Conservation (phyloP, 2,329 filamentous ascomycete genomes). For the Exophiala spinifera region DNA sequence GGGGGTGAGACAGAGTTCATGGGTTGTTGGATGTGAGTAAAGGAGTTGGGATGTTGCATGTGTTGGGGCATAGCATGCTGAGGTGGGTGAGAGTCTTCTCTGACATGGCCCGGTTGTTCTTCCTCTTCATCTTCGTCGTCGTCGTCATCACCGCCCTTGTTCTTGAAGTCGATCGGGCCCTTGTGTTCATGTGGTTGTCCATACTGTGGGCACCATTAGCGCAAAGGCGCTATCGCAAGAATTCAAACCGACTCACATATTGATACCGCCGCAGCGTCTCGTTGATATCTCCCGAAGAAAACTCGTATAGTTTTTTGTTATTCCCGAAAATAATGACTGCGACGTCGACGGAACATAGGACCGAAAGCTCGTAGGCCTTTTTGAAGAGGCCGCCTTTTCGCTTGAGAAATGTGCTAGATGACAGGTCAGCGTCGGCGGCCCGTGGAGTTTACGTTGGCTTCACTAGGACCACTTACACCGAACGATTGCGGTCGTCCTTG, state of each 20-base stretch:
- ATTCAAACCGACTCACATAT: constrained; percentile 64
- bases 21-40: constrained; percentile 75
- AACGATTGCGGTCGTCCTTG: constrained; percentile 96
- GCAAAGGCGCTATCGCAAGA: neutral
- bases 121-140: constrained; percentile 70
- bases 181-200: constrained; percentile 94
- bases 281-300: constrained; percentile 89
- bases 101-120: constrained; percentile 57
- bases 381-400: constrained; percentile 98
- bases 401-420: constrained; percentile 85
- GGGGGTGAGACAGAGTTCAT: constrained; percentile 87
- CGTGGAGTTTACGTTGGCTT: neutral
- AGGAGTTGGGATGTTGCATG: constrained; percentile 64
- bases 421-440: constrained; percentile 6
- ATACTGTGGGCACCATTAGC: constrained; percentile 57
- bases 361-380: constrained; percentile 97
- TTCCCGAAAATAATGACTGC: constrained; percentile 98
- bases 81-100: constrained; percentile 58
- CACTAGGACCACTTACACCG: constrained; percentile 68
- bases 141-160: constrained; percentile 73
- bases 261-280: constrained; percentile 84
- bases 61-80: constrained; percentile 55
- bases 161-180: constrained; percentile 86
- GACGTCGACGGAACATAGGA: constrained; percentile 96
- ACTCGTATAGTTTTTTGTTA: constrained; percentile 99